Conservation (phyloP, 306 rosid genomes). For the Acacia melanoxylon region DNA sequence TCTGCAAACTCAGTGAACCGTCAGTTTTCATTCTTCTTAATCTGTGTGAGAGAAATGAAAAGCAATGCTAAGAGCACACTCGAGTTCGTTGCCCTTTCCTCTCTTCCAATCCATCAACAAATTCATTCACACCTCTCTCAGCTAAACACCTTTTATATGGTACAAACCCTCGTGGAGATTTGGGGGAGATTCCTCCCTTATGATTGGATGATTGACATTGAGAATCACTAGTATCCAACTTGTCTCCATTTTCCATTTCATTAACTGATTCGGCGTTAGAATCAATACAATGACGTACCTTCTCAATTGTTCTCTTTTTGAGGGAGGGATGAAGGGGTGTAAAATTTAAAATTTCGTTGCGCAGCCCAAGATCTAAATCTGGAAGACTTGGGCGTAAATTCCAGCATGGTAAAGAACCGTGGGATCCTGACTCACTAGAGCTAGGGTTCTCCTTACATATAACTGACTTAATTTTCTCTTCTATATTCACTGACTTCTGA, state of each 20-base stretch:
- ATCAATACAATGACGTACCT: conserved; percentile 58
- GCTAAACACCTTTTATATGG: conserved; percentile 84
- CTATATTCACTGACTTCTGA: background rate
- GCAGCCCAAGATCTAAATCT: conserved; percentile 25
- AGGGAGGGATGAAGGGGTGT: conserved; percentile 27
- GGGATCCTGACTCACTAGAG: conserved; percentile 18
- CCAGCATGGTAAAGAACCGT: conserved; percentile 48
- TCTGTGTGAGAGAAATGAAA: background rate
- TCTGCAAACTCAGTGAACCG: background rate
- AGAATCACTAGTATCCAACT: conserved; percentile 48
- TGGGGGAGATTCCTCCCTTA: conserved; percentile 35
- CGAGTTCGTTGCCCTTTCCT: conserved; percentile 75
- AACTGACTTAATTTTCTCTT: background rate
- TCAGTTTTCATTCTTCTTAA: background rate
- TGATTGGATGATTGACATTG: conserved; percentile 9
- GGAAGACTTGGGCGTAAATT: conserved; percentile 48
- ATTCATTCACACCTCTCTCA: conserved; percentile 60
- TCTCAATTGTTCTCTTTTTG: conserved; percentile 39
- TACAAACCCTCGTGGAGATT: conserved; percentile 65
- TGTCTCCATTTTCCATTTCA: conserved; percentile 42
- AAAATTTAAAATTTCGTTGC: conserved; percentile 35
- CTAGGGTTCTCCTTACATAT: conserved; percentile 26
- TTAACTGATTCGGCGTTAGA: conserved; percentile 50
- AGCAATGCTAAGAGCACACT: conserved; percentile 55
- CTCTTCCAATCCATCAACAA: conserved; percentile 48